Percentiles rank a stretch among this genome's conserved stretches.
Conservation (phyloP, 331 rosid species). For the Arachis monticola region DNA sequence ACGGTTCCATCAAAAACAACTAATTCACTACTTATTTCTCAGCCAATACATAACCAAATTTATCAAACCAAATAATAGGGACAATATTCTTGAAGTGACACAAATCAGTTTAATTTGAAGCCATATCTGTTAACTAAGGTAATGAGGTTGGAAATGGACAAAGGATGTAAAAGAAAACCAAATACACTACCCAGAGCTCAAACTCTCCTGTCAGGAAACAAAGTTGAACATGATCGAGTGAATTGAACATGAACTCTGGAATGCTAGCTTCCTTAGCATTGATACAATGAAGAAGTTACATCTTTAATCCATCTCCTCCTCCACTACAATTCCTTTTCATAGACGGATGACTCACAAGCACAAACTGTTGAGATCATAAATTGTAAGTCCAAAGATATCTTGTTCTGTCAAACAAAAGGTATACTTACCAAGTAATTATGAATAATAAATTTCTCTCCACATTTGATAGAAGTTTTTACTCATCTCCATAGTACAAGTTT, state of each 20-base stretch:
- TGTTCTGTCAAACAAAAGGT: too few relatives aligned
- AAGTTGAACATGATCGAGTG: slow-evolving; percentile 2
- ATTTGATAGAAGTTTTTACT: too few relatives aligned
- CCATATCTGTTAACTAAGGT: background rate
- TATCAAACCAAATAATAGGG: too few relatives aligned
- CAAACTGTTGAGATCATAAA: slow-evolving; percentile 16
- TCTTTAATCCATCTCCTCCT: slow-evolving; percentile 25
- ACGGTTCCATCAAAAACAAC: too few relatives aligned
- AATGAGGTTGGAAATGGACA: slow-evolving; percentile 11
- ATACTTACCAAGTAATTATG: too few relatives aligned
- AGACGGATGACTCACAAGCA: slow-evolving; percentile 15
- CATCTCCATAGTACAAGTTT: too few relatives aligned
- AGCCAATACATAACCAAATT: too few relatives aligned
- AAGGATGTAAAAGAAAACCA: background rate
- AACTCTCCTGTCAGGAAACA: background rate
- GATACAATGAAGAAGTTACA: slow-evolving; percentile 21
- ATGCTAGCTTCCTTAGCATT: background rate
- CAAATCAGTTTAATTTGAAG: too few relatives aligned
- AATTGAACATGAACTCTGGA: background rate
- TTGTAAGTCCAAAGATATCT: background rate
- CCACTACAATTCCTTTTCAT: slow-evolving; percentile 12
- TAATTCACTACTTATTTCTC: too few relatives aligned
- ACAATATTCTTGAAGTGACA: too few relatives aligned
- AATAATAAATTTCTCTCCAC: too few relatives aligned
- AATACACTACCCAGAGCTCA: background rate